Base-by-base conservation (phyloP, 306 rosid species). In the Purshia tridentata region DNA sequence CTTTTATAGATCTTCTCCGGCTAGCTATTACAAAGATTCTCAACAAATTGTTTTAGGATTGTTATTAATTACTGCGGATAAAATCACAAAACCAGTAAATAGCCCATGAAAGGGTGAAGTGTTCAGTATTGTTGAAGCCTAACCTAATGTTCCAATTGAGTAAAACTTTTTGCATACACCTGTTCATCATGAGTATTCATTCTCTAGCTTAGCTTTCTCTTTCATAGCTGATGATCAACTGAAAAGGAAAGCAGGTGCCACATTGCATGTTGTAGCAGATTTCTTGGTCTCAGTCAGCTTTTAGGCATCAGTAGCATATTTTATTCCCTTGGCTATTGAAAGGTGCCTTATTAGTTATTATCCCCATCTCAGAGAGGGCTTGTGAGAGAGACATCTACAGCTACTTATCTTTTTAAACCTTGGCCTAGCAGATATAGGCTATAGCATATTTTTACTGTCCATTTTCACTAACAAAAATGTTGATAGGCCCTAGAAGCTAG, bases 91-190 rank as follows among this genome's bases (percentile, higher is more conserved):
- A 50, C 51, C 20, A 8, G 37, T 6, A 35, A 20, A 22, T 4
- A 20, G 49, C 22, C 42, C 45, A 58, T 2, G 5, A 65, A 13
- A 11, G 9, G 59, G 1, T 19, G 4, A 42, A 5, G 61, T 45
- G 61, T 66, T 69, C 39, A 47, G 83, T 83, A 51, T 52, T 53
- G 60, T 69, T 77, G 80, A 79, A 86, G 77, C 70, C 65, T 73
- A 23, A 41, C n/a, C n/a, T 41, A 23, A 41, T 29, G 55, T 54
- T 67, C 44, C 15, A 53, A 29, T 70, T 40, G 50, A 69, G 62
- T 77, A 75, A 69, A 68, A 73, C 76, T 59, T 60, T 67, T 51
- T 8, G 55, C 62, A 55, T 61, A 57, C 78, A 68, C 50, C 60
- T 51, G 9, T 19, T 19, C 22, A 72, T 58, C 41, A 40, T 56